Conservation (phyloP, 2,329 filamentous ascomycete species). For the Sporothrix pallida region DNA sequence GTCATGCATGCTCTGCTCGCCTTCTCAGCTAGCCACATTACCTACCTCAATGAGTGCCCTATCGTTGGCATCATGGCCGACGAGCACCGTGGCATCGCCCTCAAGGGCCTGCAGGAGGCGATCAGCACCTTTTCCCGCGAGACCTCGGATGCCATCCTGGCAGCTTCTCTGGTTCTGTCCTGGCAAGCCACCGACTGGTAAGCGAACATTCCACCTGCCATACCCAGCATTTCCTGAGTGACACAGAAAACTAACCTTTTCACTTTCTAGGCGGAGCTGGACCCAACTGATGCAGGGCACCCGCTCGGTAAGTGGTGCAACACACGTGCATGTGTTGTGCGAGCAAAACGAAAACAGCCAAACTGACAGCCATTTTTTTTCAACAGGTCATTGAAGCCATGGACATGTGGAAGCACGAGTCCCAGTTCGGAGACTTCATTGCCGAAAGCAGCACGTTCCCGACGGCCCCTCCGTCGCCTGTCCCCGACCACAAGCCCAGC, state of each 20-base stretch:
- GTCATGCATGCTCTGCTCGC: constrained; percentile 94
- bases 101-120: constrained; percentile 86
- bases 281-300: constrained; percentile 90
- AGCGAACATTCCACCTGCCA: constrained; percentile 37
- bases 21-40: constrained; percentile 92
- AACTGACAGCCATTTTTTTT: constrained; percentile 21
- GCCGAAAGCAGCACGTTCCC: constrained; percentile 77
- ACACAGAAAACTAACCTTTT: constrained; percentile 3
- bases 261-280: constrained; percentile 78
- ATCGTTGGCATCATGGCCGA: constrained; percentile 88
- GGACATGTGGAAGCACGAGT: constrained; percentile 90
- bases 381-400: constrained; percentile 83
- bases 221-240: neutral
- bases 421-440: constrained; percentile 82
- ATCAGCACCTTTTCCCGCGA: constrained; percentile 83
- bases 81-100: constrained; percentile 82
- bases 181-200: constrained; percentile 98
- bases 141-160: constrained; percentile 89
- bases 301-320: constrained; percentile 69
- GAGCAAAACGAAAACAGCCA: constrained; percentile 17
- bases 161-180: constrained; percentile 86
- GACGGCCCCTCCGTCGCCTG: constrained; percentile 67
- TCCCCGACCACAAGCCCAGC: constrained; percentile 64
- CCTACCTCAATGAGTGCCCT: constrained; percentile 83
- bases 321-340: constrained; percentile 20